phyloP scores from a whole-genome alignment of 2,329 filamentous ascomycete species.

The Basipetospora chlamydospora region DNA sequence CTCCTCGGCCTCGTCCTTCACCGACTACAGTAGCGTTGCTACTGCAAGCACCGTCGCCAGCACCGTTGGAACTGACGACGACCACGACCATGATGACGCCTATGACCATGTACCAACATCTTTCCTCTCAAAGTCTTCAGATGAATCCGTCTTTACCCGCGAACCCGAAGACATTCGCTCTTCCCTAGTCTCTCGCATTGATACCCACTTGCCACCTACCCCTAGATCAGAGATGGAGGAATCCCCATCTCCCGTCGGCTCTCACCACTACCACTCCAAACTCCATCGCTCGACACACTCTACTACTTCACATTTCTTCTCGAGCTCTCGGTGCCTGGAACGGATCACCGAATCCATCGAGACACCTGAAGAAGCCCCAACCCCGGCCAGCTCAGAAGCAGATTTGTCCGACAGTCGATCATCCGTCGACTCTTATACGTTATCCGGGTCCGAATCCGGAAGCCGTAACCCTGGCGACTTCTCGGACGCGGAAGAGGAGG shows the following conservation, averaged over 20 bases:
- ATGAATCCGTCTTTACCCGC: constrained; percentile 3
- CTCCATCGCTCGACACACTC: background rate
- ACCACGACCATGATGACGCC: constrained; percentile 3
- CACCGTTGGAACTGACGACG: constrained; percentile 20
- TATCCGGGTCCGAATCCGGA: constrained; percentile 3
- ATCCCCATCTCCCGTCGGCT: background rate
- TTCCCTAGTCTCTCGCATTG: constrained; percentile 3
- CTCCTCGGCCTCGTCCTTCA: constrained; percentile 21
- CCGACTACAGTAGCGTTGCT: constrained; percentile 22
- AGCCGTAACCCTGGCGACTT: constrained; percentile 1
- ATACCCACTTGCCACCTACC: constrained; percentile 3
- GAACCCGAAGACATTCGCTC: constrained; percentile 5
- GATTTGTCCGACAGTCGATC: constrained; percentile 4
- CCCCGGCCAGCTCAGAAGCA: constrained; percentile 2
- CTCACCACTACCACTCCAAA: background rate
- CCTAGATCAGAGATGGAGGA: constrained; percentile 1
- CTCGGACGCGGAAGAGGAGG: constrained; percentile 1
- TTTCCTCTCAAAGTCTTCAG: constrained; percentile 4
- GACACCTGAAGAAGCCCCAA: background rate
- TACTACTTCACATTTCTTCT: background rate
- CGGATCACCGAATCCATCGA: background rate
- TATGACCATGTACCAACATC: constrained; percentile 3
- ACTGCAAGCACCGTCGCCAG: constrained; percentile 23
- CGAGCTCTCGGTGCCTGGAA: background rate
- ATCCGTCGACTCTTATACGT: constrained; percentile 4